Conservation (phyloP, 305 asterid genomes). For the Rubia balearica region DNA sequence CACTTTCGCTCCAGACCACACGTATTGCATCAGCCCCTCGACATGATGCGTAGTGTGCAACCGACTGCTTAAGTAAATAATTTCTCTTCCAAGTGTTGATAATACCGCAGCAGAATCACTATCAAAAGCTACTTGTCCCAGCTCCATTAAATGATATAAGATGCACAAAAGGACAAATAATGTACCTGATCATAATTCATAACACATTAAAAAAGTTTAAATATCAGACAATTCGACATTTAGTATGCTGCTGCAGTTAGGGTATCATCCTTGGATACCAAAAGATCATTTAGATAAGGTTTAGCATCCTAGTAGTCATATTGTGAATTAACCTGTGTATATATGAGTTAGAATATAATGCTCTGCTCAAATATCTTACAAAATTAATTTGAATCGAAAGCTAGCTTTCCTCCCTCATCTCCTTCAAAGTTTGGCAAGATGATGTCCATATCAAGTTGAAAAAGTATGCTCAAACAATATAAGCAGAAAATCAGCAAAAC, state of each 20-base stretch:
- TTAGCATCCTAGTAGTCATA: not conserved
- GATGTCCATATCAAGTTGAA: not conserved
- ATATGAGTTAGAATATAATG: not conserved
- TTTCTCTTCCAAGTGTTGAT: constrained; percentile 61
- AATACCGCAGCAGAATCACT: not conserved
- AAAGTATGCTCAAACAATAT: not conserved
- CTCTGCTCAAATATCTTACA: not conserved
- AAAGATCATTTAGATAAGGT: not conserved
- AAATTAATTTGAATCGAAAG: not conserved
- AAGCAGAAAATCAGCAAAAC: not conserved
- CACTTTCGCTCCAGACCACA: constrained; percentile 50
- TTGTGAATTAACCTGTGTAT: not conserved
- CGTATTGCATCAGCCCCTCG: constrained; percentile 47
- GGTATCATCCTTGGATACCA: not conserved
- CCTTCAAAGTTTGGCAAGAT: not conserved
- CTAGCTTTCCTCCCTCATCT: not conserved
- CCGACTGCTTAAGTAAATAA: constrained; percentile 51
- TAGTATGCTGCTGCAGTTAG: no score
- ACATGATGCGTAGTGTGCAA: constrained; percentile 63
- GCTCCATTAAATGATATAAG: not conserved
- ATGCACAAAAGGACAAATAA: not conserved
- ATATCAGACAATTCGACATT: not conserved
- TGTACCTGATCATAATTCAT: no score
- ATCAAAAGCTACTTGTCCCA: not conserved
- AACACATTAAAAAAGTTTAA: no score